A percentile compares a stretch with the other conserved stretches of the same genome.
Conservation (phyloP, 1,284 basidiomycete species). For the Cutaneotrichosporon sp. region DNA sequence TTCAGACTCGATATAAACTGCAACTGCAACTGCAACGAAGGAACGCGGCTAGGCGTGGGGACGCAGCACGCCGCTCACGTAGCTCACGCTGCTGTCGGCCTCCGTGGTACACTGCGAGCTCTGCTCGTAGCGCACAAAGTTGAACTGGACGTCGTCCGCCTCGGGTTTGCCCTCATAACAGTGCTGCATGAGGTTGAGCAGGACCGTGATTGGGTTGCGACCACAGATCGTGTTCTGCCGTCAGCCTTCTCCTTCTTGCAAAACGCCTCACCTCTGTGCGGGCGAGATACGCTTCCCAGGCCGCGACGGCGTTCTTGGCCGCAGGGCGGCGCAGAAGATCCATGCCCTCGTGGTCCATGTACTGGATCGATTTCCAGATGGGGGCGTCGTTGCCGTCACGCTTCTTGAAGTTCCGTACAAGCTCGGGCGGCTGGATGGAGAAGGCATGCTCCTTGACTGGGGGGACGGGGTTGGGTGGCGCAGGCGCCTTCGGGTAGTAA, state of each 20-base stretch:
- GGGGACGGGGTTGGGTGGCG: conserved; percentile 50
- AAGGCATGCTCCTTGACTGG: conserved; percentile 31
- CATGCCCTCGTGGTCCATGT: conserved; percentile 45
- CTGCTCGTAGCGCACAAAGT: conserved; percentile 88
- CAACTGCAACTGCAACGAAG: neutral
- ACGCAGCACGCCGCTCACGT: conserved; percentile 64
- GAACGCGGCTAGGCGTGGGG: neutral
- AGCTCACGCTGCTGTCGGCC: conserved; percentile 85
- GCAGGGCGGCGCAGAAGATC: conserved; percentile 34
- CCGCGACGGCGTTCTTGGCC: conserved; percentile 54
- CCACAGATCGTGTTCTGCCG: conserved; percentile 92
- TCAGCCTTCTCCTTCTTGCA: neutral
- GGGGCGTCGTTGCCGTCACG: conserved; percentile 62
- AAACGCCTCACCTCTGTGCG: conserved; percentile 54
- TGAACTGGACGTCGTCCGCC: conserved; percentile 33
- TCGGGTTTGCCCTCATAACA: conserved; percentile 54
- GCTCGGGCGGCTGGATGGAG: conserved; percentile 30
- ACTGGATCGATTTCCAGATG: conserved; percentile 55
- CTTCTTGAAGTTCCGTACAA: conserved; percentile 44
- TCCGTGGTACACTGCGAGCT: conserved; percentile 68
- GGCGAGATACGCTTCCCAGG: conserved; percentile 69
- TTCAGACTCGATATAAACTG: conserved; percentile 7
- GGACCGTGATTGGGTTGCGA: conserved; percentile 86
- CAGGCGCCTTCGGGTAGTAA: conserved; percentile 69
- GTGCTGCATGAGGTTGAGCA: conserved; percentile 67